Conservation (phyloP, 805 yeast genomes). For the Yamadazyma sp. region DNA sequence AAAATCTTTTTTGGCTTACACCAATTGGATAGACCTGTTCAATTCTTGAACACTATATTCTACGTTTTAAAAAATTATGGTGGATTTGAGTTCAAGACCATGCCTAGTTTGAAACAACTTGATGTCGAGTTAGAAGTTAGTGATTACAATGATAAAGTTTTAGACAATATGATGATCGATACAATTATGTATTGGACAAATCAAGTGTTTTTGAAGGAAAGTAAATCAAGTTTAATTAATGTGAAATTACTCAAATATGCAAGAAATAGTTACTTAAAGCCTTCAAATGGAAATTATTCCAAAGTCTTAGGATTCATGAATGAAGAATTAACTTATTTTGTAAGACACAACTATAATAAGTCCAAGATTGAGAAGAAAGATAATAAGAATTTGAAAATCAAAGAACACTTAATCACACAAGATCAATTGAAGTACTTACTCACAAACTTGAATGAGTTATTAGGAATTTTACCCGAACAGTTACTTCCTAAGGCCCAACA, state of each 20-base stretch:
- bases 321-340: conserved; percentile 6
- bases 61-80: conserved; percentile 32
- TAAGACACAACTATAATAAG: conserved; percentile 6
- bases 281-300: background rate
- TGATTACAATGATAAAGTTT: conserved; percentile 3
- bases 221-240: conserved; percentile 5
- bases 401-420: too few relatives aligned
- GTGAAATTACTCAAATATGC: conserved; percentile 4
- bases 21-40: conserved; percentile 27
- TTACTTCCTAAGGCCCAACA: too few relatives aligned
- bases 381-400: too few relatives aligned
- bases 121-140: conserved; percentile 5
- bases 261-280: background rate
- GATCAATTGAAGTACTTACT: too few relatives aligned
- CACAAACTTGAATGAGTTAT: too few relatives aligned
- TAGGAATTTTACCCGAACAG: too few relatives aligned
- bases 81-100: conserved; percentile 17
- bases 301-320: background rate
- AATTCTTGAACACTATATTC: conserved; percentile 31
- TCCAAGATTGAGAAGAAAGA: background rate
- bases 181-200: conserved; percentile 31
- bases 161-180: conserved; percentile 32
- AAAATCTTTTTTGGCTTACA: conserved; percentile 28
- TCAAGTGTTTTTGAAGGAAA: conserved; percentile 5
- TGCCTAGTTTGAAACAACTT: conserved; percentile 5